Evolutionary conservation across 441 rosid species (phyloP), one percentile per base, ranked within the genome.

Genomic region (Aleurites moluccanus): DNA sequence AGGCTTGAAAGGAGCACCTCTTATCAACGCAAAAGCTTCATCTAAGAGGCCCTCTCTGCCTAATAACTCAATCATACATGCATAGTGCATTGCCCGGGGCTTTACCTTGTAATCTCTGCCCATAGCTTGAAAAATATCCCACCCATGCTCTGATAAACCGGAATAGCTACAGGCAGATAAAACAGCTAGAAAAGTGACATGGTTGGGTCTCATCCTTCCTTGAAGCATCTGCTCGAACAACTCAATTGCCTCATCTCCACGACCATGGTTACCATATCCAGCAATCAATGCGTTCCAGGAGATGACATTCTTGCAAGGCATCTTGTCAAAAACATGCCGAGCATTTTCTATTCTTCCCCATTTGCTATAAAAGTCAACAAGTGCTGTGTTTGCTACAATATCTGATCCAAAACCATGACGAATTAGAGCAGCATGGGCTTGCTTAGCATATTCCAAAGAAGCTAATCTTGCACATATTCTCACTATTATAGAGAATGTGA

Each of bases 331-430:
- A 47, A 91, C 86, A 72, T 76, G 78, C 49, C 80, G 88, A 59
- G 99, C 98, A 78, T 90, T 81, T 82, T 91, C 91, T 77, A 95
- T 72, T 77, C 85, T 88, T 73, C 98, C 98, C 97, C 99, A 93
- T 88, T 95, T 95, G 89, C 99, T 84, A 73, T 95, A 95, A n/a
- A n/a, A n/a, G n/a, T n/a, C n/a, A n/a, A n/a, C n/a, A n/a, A n/a
- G n/a, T n/a, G n/a, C n/a, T n/a, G n/a, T n/a, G n/a, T n/a, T n/a
- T n/a, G n/a, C n/a, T 0, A 95, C 92, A 10, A 86, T 80, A 78
- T 93, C 96, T 4, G 84, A 83, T 70, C 93, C 92, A 81, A 88
- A 95, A 49, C 92, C 93, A 44, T 77, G 85, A 18, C 97, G 93
- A 73, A 93, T 59, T 49, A 92, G 78, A 73, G 84, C 82, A 42